These are phyloP conservation scores for Botryotinia narcissicola DNA, from an alignment of 2,329 filamentous ascomycete genomes.

Conservation along the genomic window DNA sequence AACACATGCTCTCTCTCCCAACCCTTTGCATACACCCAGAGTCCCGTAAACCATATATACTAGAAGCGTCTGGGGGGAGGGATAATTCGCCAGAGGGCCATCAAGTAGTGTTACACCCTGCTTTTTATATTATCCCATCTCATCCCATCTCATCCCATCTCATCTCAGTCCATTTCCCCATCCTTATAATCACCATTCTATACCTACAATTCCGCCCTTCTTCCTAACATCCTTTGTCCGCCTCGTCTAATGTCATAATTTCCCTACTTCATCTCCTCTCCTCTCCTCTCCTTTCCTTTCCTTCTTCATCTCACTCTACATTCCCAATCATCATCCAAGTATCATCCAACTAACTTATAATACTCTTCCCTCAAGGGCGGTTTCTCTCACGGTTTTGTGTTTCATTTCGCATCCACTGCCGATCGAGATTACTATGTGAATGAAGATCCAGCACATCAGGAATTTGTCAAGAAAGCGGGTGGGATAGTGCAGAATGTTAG, in stretches of 20 bases:
- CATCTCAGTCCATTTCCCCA: not conserved
- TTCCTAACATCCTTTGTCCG: not conserved
- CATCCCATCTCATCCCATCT: not conserved
- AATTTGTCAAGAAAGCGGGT: constrained; percentile 53
- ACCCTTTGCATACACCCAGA: constrained; percentile 59
- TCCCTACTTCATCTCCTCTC: not conserved
- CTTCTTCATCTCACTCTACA: not conserved
- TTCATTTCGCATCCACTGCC: constrained; percentile 60
- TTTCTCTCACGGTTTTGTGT: constrained; percentile 67
- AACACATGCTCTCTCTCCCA: constrained; percentile 55
- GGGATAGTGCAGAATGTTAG: constrained; percentile 51
- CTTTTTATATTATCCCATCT: not conserved
- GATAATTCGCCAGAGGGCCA: constrained; percentile 61
- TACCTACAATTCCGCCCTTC: not conserved
- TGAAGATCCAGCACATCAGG: constrained; percentile 61
- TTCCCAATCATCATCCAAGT: not conserved
- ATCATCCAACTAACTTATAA: not conserved
- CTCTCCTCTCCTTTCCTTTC: not conserved
- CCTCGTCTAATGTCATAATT: not conserved
- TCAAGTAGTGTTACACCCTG: constrained; percentile 47
- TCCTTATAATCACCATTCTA: not conserved
- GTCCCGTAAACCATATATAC: constrained; percentile 59
- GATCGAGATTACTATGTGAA: constrained; percentile 68
- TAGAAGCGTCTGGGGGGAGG: constrained; percentile 54
- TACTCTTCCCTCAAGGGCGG: constrained; percentile 47